Base-by-base conservation (phyloP, 2,329 filamentous ascomycete species). In the Mollisia scopiformis region DNA sequence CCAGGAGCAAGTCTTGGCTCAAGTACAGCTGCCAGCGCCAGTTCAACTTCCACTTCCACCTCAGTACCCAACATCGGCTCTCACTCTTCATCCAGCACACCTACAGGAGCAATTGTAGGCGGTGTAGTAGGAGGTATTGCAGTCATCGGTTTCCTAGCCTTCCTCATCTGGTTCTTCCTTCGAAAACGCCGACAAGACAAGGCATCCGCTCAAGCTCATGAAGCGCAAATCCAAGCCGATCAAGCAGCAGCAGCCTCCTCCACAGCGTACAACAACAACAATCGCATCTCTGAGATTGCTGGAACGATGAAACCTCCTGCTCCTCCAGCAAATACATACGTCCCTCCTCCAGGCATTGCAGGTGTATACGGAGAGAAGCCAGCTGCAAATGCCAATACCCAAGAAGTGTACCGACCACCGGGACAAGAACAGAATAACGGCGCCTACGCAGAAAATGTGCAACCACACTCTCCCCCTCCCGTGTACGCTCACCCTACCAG, bases 41-140 rank as follows among this genome's bases (percentile, higher is more conserved):
- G 27, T 35, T 39, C 54, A 2, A 55, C 46, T 19, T 27, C 28
- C 25, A 46, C 13, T 27, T 13, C 27, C 28, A 28, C 13, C 33
- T 52, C 56, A 7, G 50, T 19, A 19, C 35, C 56, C 1, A 49
- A 49, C 14, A 56, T 59, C 16, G 61, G 55, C 11, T 53, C 57
- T 49, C 57, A 59, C 19, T 55, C 35, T 3, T 46, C 30, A 39
- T 55, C 52, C 21, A 58, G 39, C 23, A 58, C 41, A 6, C 61
- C 63, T 6, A 53, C 64, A n/a, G 68, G 62, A 19, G 49, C 63
- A 2, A 68, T 69, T n/a, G 58, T 64, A 0, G 68, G 68, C 7
- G 66, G 65, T 6, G 65, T 63, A 25, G 55, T 68, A 25, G 68
- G 66, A 13, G 66, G 66, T 5, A 19, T 70, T 8, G 61, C 56